phyloP scores from a whole-genome alignment of 2,329 filamentous ascomycete genomes.

The Fusarium sp. region DNA sequence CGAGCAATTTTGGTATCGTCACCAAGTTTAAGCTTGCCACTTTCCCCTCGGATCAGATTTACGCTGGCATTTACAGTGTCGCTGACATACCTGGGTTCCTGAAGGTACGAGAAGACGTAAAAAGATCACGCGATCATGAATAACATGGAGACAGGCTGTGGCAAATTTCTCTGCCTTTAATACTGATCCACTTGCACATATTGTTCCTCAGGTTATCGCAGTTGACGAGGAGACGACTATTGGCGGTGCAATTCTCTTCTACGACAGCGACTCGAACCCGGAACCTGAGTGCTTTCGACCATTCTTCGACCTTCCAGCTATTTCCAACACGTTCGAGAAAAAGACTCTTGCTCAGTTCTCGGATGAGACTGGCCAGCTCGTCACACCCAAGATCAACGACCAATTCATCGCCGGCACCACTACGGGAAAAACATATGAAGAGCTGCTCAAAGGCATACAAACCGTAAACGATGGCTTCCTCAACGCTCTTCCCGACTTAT shows the following conservation, averaged over 20 bases:
- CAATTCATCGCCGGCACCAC: constrained; percentile 29
- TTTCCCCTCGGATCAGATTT: constrained; percentile 28
- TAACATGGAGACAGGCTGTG: constrained; percentile 1
- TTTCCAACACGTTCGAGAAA: constrained; percentile 21
- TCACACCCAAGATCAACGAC: constrained; percentile 20
- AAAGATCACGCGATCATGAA: background rate
- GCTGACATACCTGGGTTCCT: constrained; percentile 10
- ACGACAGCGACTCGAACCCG: constrained; percentile 18
- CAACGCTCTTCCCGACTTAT: background rate
- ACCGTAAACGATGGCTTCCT: constrained; percentile 17
- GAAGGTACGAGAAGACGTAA: background rate
- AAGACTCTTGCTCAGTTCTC: constrained; percentile 13
- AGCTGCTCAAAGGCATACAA: constrained; percentile 10
- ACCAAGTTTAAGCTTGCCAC: constrained; percentile 44
- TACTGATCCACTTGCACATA: constrained; percentile 24
- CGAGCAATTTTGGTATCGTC: constrained; percentile 50
- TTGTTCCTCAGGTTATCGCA: constrained; percentile 23
- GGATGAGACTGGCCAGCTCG: constrained; percentile 21
- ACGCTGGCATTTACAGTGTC: constrained; percentile 24
- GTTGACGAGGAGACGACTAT: constrained; percentile 22
- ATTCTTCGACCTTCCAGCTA: constrained; percentile 15
- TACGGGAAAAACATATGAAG: constrained; percentile 8
- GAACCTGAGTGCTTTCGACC: constrained; percentile 25
- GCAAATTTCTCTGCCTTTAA: constrained; percentile 29
- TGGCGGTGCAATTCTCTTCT: constrained; percentile 22